phyloP scores from a whole-genome alignment of 75 land plant species.

The Ceratopteris richardii region DNA sequence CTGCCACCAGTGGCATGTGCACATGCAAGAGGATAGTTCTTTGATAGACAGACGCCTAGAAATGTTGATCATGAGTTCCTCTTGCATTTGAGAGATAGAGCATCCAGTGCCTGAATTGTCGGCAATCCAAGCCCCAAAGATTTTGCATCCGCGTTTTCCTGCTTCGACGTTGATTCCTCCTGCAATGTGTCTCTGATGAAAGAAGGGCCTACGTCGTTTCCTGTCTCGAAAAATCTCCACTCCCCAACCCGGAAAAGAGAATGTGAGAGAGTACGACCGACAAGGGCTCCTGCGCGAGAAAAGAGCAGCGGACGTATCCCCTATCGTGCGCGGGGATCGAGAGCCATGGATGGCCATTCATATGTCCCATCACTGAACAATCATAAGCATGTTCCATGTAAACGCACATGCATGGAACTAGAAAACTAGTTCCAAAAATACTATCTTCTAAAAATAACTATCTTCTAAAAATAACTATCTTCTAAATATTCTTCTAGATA shows the following conservation, averaged over 20 bases:
- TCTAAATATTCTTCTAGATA: too few species aligned
- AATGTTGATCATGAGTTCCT: slow-evolving; percentile 2
- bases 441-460: too few species aligned
- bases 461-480: too few species aligned
- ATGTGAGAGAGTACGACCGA: slow-evolving; percentile 2
- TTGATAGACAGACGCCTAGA: slow-evolving; percentile 5
- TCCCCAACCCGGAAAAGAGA: slow-evolving; percentile 20
- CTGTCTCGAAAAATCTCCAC: slow-evolving; percentile 7
- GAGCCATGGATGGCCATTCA: too few species aligned
- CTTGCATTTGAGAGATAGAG: slow-evolving; percentile 7
- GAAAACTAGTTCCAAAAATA: too few species aligned
- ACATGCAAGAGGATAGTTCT: slow-evolving; percentile 10
- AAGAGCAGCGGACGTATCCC: too few species aligned
- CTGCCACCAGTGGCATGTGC: slow-evolving; percentile 14
- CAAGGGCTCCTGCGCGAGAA: too few species aligned
- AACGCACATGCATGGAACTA: too few species aligned
- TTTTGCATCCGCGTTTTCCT: neutral
- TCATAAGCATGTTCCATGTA: too few species aligned
- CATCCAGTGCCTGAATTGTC: neutral
- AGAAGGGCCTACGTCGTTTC: slow-evolving; percentile 3
- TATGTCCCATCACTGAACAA: too few species aligned
- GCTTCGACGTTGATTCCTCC: too few species aligned
- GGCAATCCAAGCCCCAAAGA: neutral
- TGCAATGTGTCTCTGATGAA: neutral
- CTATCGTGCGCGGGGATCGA: too few species aligned